Percentiles rank a stretch among this genome's conserved stretches.
Conservation (phyloP, 225 moss, liverwort and hornwort species). For the Pseudisothecium myosuroides region DNA sequence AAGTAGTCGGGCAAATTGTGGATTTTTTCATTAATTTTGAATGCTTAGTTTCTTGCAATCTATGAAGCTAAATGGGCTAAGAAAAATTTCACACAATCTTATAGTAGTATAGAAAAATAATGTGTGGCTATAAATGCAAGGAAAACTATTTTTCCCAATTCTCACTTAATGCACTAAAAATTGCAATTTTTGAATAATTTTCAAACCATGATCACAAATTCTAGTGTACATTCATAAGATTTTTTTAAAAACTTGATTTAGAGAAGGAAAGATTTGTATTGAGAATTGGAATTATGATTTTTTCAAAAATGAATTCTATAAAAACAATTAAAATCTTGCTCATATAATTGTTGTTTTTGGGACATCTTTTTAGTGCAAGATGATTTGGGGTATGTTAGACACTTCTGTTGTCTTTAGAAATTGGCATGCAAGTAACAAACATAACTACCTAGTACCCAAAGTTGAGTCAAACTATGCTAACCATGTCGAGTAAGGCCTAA, state of each 20-base stretch:
- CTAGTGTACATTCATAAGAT: background rate
- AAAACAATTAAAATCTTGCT: background rate
- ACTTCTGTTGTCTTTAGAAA: background rate
- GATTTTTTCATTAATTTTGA: no score
- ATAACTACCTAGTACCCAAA: background rate
- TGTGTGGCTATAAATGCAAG: background rate
- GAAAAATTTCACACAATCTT: no score
- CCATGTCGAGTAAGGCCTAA: rapidly evolving
- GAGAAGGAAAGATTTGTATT: rapidly evolving
- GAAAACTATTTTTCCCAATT: no score
- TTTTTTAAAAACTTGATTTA: background rate
- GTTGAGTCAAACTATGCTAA: background rate
- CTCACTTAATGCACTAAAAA: no score
- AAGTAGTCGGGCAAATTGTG: no score
- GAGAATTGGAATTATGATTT: rapidly evolving
- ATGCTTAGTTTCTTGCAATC: background rate
- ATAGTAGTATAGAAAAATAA: no score
- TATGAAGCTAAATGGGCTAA: background rate
- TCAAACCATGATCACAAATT: background rate
- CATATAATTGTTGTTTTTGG: no score
- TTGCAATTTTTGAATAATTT: no score
- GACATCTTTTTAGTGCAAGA: background rate
- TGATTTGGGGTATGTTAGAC: background rate
- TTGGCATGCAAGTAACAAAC: background rate
- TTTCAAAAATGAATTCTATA: background rate